phyloP scores from a whole-genome alignment of 306 rosid genomes.

The Quercus suber region DNA sequence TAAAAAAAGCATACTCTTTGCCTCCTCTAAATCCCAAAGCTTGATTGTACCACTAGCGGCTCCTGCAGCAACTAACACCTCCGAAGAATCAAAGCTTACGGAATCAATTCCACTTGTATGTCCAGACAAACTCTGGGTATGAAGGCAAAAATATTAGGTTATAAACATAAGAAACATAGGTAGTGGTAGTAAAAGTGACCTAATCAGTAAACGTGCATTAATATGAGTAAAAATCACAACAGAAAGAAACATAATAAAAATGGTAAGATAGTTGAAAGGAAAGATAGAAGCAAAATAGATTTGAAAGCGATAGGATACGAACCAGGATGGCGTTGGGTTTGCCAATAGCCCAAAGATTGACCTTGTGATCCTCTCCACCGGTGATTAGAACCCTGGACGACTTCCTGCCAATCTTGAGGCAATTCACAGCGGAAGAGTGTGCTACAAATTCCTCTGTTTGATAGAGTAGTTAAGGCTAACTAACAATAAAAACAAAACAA shows the following conservation, averaged over 20 bases:
- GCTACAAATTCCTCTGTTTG: conserved; percentile 95
- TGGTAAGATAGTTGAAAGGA: neutral
- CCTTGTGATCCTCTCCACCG: conserved; percentile 99
- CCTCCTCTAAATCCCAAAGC: conserved; percentile 99
- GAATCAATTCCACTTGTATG: conserved; percentile 99
- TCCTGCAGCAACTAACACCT: conserved; percentile 97
- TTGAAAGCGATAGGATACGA: conserved; percentile 15
- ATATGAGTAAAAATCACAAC: neutral
- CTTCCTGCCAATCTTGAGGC: conserved; percentile 96
- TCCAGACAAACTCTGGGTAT: conserved; percentile 88
- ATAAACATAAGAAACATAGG: conserved; percentile 3
- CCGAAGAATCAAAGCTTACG: conserved; percentile 91
- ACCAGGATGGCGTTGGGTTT: conserved; percentile 98
- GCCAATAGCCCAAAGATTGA: conserved; percentile 99
- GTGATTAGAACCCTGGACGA: conserved; percentile 95
- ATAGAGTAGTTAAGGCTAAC: conserved; percentile 57
- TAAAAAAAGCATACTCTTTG: conserved; percentile 69
- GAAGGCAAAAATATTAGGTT: conserved; percentile 30
- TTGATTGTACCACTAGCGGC: conserved; percentile 98
- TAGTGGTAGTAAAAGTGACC: neutral
- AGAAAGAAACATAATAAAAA: neutral
- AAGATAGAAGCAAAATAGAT: neutral
- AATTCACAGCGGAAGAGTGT: conserved; percentile 89
- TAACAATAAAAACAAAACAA: neutral
- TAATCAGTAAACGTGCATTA: neutral